Percentiles rank a stretch among this genome's conserved stretches.
phyloP scores from a whole-genome alignment of 345 rosid species.

The Bruguiera parviflora region DNA sequence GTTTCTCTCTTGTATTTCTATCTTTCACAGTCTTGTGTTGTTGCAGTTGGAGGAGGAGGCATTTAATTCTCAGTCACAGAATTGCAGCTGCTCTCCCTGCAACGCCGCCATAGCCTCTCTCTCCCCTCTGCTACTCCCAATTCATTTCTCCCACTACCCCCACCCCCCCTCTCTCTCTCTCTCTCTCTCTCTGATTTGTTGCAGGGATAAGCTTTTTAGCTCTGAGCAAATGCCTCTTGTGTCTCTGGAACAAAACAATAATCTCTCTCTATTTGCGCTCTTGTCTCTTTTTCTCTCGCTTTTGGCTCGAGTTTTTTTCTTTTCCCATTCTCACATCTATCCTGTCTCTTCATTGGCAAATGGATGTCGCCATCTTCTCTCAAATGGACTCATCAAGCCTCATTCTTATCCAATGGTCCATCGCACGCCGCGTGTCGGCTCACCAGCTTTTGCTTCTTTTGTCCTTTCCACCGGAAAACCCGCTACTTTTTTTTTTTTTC shows the following conservation, averaged over 20 bases:
- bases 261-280: constrained; percentile 11
- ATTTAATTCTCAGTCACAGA: constrained; percentile 27
- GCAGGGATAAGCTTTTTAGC: constrained; percentile 12
- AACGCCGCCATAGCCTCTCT: constrained; percentile 68
- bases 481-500: constrained; percentile 25
- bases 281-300: neutral
- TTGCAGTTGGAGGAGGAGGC: neutral
- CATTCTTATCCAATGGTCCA: constrained; percentile 28
- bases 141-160: constrained; percentile 31
- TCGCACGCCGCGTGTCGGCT: constrained; percentile 27
- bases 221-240: constrained; percentile 30
- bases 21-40: constrained; percentile 25
- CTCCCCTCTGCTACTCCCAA: constrained; percentile 41
- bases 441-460: constrained; percentile 7
- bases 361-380: constrained; percentile 19
- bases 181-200: constrained; percentile 28
- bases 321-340: constrained; percentile 10
- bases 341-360: constrained; percentile 12
- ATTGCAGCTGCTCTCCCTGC: constrained; percentile 53
- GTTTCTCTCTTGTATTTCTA: constrained; percentile 8
- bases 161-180: constrained; percentile 26
- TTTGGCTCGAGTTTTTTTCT: neutral
- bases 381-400: constrained; percentile 9
- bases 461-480: constrained; percentile 47
- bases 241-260: constrained; percentile 13